phyloP scores from a whole-genome alignment of 176 grass and related monocot genomes.

The Triticum monococcum region DNA sequence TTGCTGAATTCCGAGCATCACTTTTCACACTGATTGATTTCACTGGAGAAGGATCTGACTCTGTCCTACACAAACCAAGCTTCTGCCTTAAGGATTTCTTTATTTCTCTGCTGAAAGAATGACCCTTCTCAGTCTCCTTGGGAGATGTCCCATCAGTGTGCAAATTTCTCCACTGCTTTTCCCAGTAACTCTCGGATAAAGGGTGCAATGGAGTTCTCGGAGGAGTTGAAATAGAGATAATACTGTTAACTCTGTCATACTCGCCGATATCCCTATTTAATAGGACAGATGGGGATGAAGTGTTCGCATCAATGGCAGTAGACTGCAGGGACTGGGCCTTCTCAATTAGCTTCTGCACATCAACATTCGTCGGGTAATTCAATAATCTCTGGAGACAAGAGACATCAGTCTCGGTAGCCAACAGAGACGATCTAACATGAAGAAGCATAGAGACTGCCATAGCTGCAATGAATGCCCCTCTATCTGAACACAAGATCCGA shows the following conservation, averaged over 20 bases:
- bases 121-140: constrained; percentile 39
- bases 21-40: constrained; percentile 20
- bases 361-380: constrained; percentile 72
- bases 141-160: constrained; percentile 54
- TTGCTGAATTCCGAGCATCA: constrained; percentile 39
- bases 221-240: constrained; percentile 49
- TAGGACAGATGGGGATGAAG: constrained; percentile 31
- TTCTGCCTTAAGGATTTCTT: constrained; percentile 55
- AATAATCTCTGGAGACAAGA: constrained; percentile 83
- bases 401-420: constrained; percentile 79
- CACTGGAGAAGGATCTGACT: constrained; percentile 63
- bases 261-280: constrained; percentile 41
- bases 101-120: constrained; percentile 35
- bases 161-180: constrained; percentile 88
- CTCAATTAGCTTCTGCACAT: constrained; percentile 76
- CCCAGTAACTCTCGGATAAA: constrained; percentile 81
- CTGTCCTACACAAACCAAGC: constrained; percentile 66
- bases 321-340: constrained; percentile 68
- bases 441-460: constrained; percentile 95
- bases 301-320: constrained; percentile 73
- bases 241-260: constrained; percentile 43
- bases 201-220: constrained; percentile 57
- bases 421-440: constrained; percentile 78
- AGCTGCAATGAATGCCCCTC: constrained; percentile 85
- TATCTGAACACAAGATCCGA: constrained; percentile 70